These are phyloP conservation scores for Entomortierella beljakovae DNA, from an alignment of 192 early-diverging fungal genomes.

Conservation along the genomic window DNA sequence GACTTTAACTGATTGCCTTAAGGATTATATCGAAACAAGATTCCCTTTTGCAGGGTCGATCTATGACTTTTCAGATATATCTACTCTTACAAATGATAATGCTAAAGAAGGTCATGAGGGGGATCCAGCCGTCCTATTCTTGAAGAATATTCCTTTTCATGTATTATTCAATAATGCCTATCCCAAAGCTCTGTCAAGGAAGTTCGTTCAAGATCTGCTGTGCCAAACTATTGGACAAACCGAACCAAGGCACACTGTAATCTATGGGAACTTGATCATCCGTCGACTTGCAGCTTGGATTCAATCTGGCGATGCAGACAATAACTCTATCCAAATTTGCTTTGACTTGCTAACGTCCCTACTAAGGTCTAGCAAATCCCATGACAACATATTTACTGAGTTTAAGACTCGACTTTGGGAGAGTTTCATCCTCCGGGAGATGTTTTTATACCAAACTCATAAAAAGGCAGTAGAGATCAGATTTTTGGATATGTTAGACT, in stretches of 20 bases:
- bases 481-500: slow-evolving; percentile 14
- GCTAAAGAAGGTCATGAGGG: not conserved
- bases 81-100: not conserved
- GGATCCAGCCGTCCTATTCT: slow-evolving; percentile 4
- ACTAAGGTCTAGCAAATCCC: not conserved
- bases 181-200: slow-evolving; percentile 5
- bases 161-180: slow-evolving; percentile 35
- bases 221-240: slow-evolving; percentile 3
- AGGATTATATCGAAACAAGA: slow-evolving; percentile 53
- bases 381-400: slow-evolving; percentile 14
- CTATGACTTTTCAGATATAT: slow-evolving; percentile 33
- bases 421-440: slow-evolving; percentile 26
- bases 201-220: slow-evolving; percentile 9
- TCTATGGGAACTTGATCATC: slow-evolving; percentile 20
- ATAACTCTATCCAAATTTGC: slow-evolving; percentile 5
- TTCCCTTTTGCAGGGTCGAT: slow-evolving; percentile 56
- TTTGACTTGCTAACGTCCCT: slow-evolving; percentile 25
- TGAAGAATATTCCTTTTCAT: slow-evolving; percentile 31
- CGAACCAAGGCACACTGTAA: slow-evolving; percentile 4
- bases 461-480: not conserved
- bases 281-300: slow-evolving; percentile 28
- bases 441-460: slow-evolving; percentile 14
- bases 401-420: slow-evolving; percentile 39
- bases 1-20: slow-evolving; percentile 33
- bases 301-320: not conserved